Evolutionary conservation across 2,329 filamentous ascomycete species (phyloP).

Genomic region (Monosporascus ibericus): DNA sequence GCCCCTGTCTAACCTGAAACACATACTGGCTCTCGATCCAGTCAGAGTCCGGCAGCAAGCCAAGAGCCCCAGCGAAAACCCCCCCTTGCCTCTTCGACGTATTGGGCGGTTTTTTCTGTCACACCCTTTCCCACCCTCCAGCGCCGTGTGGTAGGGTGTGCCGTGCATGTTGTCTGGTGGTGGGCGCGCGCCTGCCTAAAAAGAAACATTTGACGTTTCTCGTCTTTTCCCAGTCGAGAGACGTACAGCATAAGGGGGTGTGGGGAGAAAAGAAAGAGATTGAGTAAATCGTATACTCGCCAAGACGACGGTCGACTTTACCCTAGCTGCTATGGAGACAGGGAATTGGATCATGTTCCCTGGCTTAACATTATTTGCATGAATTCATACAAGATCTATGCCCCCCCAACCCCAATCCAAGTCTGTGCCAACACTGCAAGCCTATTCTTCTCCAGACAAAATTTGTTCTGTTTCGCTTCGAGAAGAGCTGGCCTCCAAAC

Average conservation of each 20-base stretch:
- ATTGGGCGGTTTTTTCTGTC: not conserved
- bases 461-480: not conserved
- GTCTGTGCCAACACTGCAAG: not conserved
- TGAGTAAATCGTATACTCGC: not conserved
- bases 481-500: not conserved
- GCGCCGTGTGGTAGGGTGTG: not conserved
- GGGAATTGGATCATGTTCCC: not conserved
- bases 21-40: not conserved
- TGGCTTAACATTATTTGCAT: not conserved
- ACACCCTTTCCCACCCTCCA: not conserved
- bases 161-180: not conserved
- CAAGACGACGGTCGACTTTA: not conserved
- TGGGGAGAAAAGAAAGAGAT: not conserved
- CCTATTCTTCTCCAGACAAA: not conserved
- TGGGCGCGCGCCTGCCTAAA: not conserved
- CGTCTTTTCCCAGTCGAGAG: not conserved
- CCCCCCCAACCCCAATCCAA: not conserved
- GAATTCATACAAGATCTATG: not conserved
- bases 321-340: not conserved
- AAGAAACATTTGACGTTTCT: not conserved
- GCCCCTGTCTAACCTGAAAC: not conserved
- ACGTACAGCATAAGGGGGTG: not conserved
- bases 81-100: not conserved
- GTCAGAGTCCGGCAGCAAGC: not conserved
- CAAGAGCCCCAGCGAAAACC: not conserved